A percentile compares a stretch with the other conserved stretches of the same genome.
These are phyloP conservation scores for Cystobasidium pallidum DNA, from an alignment of 1,284 basidiomycete species.

Conservation along the genomic window DNA sequence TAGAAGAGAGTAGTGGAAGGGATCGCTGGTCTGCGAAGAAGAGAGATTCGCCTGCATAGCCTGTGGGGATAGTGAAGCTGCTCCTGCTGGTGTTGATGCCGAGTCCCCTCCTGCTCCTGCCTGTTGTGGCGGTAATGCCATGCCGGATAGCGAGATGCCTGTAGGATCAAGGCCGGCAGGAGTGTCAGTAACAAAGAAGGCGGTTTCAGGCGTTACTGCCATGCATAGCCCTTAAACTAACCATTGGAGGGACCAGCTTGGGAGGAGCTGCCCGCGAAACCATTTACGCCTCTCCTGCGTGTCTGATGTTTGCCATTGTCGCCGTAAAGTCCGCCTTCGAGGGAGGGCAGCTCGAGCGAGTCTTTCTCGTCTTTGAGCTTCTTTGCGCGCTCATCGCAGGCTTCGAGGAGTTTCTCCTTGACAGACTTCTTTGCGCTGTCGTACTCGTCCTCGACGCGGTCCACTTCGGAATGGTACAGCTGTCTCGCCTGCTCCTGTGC, in stretches of 20 bases:
- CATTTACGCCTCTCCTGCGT: slow-evolving; percentile 34
- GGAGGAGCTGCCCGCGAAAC: slow-evolving; percentile 1
- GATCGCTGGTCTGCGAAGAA: slow-evolving; percentile 35
- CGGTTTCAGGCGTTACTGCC: too few relatives aligned
- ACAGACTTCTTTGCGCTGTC: slow-evolving; percentile 58
- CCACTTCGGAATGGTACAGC: slow-evolving; percentile 60
- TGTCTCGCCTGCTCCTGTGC: slow-evolving; percentile 57
- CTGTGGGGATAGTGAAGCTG: slow-evolving; percentile 3
- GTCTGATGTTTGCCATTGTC: slow-evolving; percentile 33
- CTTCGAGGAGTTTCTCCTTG: slow-evolving; percentile 58
- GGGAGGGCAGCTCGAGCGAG: slow-evolving; percentile 57
- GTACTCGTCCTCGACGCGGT: slow-evolving; percentile 60
- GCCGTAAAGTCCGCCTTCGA: slow-evolving; percentile 28
- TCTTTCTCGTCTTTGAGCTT: slow-evolving; percentile 62
- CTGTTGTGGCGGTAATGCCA: slow-evolving; percentile 31
- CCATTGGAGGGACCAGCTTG: slow-evolving; percentile 12
- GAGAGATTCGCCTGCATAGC: slow-evolving; percentile 32
- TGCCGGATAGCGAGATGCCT: slow-evolving; percentile 42
- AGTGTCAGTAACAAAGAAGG: neutral
- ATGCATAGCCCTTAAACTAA: neutral
- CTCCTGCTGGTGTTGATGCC: slow-evolving; percentile 19
- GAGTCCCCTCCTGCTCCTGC: slow-evolving; percentile 14
- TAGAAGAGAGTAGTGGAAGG: slow-evolving; percentile 38
- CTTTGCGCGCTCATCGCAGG: slow-evolving; percentile 60
- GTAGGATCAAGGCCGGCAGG: neutral